Evolutionary conservation across 2,329 filamentous ascomycete species (phyloP), one percentile per base, ranked within the genome.

Genomic region (Aspergillus sp.): DNA sequence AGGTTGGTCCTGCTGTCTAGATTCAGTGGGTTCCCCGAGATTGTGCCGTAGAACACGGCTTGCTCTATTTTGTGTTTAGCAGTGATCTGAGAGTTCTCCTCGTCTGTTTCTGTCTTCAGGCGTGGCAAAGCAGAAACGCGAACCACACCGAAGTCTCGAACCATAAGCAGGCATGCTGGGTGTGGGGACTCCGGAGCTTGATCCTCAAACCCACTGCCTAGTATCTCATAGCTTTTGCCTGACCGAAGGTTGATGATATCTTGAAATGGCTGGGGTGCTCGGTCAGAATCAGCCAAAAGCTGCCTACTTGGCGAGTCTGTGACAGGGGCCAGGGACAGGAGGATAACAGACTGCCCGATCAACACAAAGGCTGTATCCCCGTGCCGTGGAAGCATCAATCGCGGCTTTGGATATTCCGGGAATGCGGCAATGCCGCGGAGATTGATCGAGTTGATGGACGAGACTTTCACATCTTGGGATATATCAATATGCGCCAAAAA

Each of bases 51-150:
- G 73, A 96, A 97, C 1, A 97, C 88, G 2, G 92, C 92, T 73
- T 99, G 92, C 66, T 96, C 90, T 38, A 99, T 80, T 72, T 94
- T 96, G 72, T 85, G 89, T 72, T 90, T 94, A 6, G 90, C 88
- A 1, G 89, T 92, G 14, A 95, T 82, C 59, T 74, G 75, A 13
- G 58, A 58, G 52, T 69, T 67, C 41, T 75, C 74, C 43, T 68
- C 62, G 8, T 68, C 84, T 22, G 87, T 76, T 14, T 82, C 77
- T 22, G 60, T 60, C 30, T 63, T 56, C 30, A 60, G 56, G 36
- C 58, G 64, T 53, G 68, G 65, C n/a, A 66, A 65, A 13, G 76
- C 74, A 47, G 74, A 73, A 36, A 85, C 68, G 47, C 82, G 77
- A 45, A 85, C 67, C n/a, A 85, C 67, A 11, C 84, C 84, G 61